Conservation (phyloP, 768 basidiomycete genomes). For the Mycena metata region DNA sequence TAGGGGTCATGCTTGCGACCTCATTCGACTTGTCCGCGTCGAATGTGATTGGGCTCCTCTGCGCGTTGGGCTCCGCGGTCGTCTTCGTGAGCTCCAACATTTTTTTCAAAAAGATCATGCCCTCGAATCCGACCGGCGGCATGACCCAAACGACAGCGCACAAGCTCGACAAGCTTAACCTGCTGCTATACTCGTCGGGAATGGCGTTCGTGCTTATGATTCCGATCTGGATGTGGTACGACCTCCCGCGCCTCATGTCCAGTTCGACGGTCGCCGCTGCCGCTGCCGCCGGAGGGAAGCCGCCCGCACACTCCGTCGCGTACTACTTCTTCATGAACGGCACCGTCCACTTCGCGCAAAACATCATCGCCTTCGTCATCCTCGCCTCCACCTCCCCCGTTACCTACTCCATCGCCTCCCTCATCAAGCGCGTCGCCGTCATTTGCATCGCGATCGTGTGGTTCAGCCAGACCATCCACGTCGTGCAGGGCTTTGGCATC, state of each 20-base stretch:
- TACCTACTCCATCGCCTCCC: constrained; percentile 97
- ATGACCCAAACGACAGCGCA: constrained; percentile 60
- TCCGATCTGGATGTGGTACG: constrained; percentile 93
- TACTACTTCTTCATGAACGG: constrained; percentile 95
- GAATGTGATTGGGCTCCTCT: constrained; percentile 88
- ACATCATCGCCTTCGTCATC: constrained; percentile 97
- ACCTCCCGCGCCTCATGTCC: constrained; percentile 78
- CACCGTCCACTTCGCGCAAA: constrained; percentile 96
- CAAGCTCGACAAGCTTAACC: constrained; percentile 97
- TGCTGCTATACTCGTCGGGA: constrained; percentile 93
- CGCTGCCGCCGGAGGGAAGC: constrained; percentile 56
- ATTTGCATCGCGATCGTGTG: constrained; percentile 98
- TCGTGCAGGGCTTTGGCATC: constrained; percentile 92
- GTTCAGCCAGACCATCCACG: constrained; percentile 91
- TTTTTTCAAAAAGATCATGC: constrained; percentile 99
- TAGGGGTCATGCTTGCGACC: constrained; percentile 98
- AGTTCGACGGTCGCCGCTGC: constrained; percentile 31
- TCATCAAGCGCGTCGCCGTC: constrained; percentile 97
- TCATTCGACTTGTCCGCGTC: constrained; percentile 93
- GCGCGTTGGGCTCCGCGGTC: constrained; percentile 96
- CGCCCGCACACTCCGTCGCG: constrained; percentile 71
- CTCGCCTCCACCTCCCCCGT: constrained; percentile 97
- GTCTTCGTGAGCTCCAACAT: constrained; percentile 99
- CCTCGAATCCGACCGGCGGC: constrained; percentile 62
- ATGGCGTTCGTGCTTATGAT: constrained; percentile 97